Base-by-base conservation (phyloP, 306 rosid species). In the Adenanthera pavonina region DNA sequence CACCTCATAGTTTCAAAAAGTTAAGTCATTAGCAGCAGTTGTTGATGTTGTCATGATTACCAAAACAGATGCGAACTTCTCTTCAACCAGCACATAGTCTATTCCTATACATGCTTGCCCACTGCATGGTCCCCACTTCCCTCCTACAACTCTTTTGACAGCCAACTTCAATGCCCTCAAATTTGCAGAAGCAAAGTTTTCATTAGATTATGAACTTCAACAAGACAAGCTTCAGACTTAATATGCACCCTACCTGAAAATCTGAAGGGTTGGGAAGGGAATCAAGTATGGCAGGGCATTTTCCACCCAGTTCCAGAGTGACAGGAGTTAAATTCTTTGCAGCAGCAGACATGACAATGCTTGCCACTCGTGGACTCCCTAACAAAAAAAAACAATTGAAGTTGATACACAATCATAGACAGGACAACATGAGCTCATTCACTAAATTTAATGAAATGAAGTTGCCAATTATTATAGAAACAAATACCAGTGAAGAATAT, bases 301-400 rank as follows among this genome's bases (percentile, higher is more conserved):
- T 95, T 82, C 99, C 98, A 53, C 99, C 99, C 36, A 93, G 92
- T 90, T 95, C 99, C 6, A 93, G 85, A 47, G 91, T 88, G 69
- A 95, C 98, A 1, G 99, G 99, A n/a, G 98, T 95, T 51, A 95
- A 87, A 69, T 93, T 84, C 87, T 84, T 92, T 62, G 99, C 98
- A 49, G 99, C 99, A 16, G 93, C 95, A 53, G 97, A 40, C 98
- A 92, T 89, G 65, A 95, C 89, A 44, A 77, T 52, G 53, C 86
- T 84, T 9, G 87, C 99, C 8, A 93, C 89, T 20, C 68, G 74
- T 4, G 92, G 79, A 84, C 97, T 95, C 82, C 99, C 99, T 95
- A 86, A 75, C 52, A 88, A 80, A 65, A 65, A 89, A 80, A 56
- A 33, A 25, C 44, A 52, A 17, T 35, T 41, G 46, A 25, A 25